These are phyloP conservation scores for Gastrolobium villosum DNA, from an alignment of 306 rosid genomes.

Conservation along the genomic window DNA sequence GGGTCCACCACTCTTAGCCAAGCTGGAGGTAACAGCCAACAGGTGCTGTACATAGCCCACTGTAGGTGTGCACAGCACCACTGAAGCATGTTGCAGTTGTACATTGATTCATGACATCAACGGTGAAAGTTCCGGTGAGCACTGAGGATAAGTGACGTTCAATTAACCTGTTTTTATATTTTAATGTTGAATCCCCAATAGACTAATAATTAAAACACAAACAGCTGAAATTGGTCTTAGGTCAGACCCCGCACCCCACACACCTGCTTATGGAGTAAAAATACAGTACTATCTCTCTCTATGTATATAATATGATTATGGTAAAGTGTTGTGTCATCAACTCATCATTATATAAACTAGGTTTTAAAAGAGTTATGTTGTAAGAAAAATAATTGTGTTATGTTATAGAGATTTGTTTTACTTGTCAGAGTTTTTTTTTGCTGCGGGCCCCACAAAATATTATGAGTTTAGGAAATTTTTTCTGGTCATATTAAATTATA, in stretches of 20 bases:
- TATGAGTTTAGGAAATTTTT: no score
- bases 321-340: neutral
- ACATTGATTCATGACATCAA: constrained; percentile 47
- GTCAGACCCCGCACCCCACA: neutral
- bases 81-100: constrained; percentile 38
- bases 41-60: neutral
- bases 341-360: no score
- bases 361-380: no score
- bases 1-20: neutral
- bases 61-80: neutral
- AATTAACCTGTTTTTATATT: constrained; percentile 24
- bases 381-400: no score
- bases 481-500: no score
- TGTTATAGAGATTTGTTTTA: no score
- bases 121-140: constrained; percentile 43
- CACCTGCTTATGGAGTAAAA: neutral
- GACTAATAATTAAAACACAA: constrained; percentile 30
- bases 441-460: no score
- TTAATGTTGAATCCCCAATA: neutral
- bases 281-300: neutral
- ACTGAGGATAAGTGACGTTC: constrained; percentile 43
- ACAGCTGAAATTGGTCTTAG: constrained; percentile 39
- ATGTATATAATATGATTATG: neutral
- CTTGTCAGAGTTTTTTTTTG: no score
- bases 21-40: neutral